These are phyloP conservation scores for Geotrichum carabidarum DNA, from an alignment of 1,139 yeast species.

Conservation along the genomic window DNA sequence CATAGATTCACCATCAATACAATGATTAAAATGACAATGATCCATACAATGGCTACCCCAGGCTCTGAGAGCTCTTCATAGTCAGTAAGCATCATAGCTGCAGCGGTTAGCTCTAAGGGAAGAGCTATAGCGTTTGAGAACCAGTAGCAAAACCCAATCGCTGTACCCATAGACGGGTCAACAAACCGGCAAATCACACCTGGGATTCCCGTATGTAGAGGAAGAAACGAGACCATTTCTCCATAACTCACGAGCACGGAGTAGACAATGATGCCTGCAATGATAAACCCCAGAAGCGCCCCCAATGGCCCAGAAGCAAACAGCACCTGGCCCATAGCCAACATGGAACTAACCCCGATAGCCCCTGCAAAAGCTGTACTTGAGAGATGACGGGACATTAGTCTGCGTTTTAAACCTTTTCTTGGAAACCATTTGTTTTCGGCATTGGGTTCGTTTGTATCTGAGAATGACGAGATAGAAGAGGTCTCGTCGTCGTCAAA, in stretches of 20 bases:
- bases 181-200: conserved; percentile 66
- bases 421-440: conserved; percentile 16
- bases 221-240: conserved; percentile 80
- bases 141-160: conserved; percentile 76
- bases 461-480: conserved; percentile 12
- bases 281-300: conserved; percentile 59
- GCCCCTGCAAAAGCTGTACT: conserved; percentile 83
- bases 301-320: conserved; percentile 82
- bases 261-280: conserved; percentile 63
- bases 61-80: conserved; percentile 53
- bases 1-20: conserved; percentile 52
- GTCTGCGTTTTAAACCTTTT: conserved; percentile 43
- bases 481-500: conserved; percentile 7
- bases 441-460: conserved; percentile 5
- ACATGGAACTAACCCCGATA: conserved; percentile 72
- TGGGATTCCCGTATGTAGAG: conserved; percentile 67
- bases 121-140: conserved; percentile 65
- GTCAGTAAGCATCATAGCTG: conserved; percentile 66
- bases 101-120: conserved; percentile 77
- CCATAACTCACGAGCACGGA: conserved; percentile 72
- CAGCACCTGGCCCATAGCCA: conserved; percentile 74
- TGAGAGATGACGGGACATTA: conserved; percentile 67
- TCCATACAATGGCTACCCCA: conserved; percentile 61
- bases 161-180: conserved; percentile 81
- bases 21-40: conserved; percentile 57